Evolutionary conservation across 2,329 filamentous ascomycete genomes (phyloP), one percentile per base, ranked within the genome.

Genomic region (Emmonsiellopsis sp.): DNA sequence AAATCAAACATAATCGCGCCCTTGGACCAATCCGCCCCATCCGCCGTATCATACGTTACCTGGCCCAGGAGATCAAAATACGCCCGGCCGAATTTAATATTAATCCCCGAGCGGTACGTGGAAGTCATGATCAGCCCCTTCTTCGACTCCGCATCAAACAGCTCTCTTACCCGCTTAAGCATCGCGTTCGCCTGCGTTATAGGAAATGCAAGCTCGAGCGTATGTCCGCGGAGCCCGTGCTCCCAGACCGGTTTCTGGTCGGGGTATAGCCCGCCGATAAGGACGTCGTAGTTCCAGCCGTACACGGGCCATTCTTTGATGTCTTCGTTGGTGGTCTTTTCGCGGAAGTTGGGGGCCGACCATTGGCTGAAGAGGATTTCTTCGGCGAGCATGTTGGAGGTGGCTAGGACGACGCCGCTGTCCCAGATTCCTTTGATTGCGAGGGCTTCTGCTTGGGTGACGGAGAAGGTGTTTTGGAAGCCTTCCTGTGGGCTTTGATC

Each of bases 1-100:
- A 78, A 79, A 58, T 79, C 76, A 57, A 79, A 75, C 76, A 78
- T 79, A 59, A 79, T 77, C 17, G 72, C 70, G 2, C 76, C 77
- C 60, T 76, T 55, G 49, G 61, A 66, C 74, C 74, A 78, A 60
- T 78, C 76, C 44, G 68, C 72, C 3, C 72, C 72, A 53, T 77
- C 76, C 1, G 68, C 67, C 6, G 76, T 78, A 57, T 71, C 69
- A 51, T 71, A 72, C 8, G 74, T 77, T 13, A 73, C 72, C 63
- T 78, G 76, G 11, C 76, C 76, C 6, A 79, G 62, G 27, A 78
- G 66, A 54, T 78, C 76, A 51, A 67, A 74, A 59, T 78, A 73
- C 0, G 76, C 60, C 61, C 70, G 72, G 40, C 75, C 76, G 53
- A 78, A 77, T 63, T 77, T 77, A 65, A 77, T 77, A 61, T 78